Base-by-base conservation (phyloP, 2,329 filamentous ascomycete genomes). In the Eutypella sp. region DNA sequence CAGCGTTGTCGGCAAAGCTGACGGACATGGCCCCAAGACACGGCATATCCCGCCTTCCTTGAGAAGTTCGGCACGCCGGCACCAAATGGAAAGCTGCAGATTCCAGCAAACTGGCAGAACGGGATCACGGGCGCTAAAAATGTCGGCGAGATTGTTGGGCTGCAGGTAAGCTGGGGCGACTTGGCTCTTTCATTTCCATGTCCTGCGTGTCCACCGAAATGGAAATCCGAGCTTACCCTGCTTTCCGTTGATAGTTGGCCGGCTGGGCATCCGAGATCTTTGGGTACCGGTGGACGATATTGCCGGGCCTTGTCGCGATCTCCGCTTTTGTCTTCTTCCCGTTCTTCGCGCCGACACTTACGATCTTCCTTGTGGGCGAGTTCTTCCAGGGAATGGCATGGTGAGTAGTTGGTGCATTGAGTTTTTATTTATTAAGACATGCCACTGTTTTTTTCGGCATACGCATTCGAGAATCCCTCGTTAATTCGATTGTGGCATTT, bases 31-130 rank as follows among this genome's bases (percentile, higher is more conserved):
- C 29, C 20, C 10, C 40, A 64, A n/a, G 58, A 70, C 50, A 70
- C 69, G 40, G 69, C 65, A 4, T 72, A 68, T 45, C 66, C 58
- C 41, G 56, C 57, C 47, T 68, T 58, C 45, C 57, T 48, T 6
- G 57, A 55, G 50, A 61, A 45, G 41, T 72, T 67, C 47, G 67
- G 67, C 15, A 50, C 56, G 4, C 46, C 49, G 2, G 48, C 54
- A 10, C 50, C 54, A 1, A 57, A 69, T 42, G 67, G 64, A 8
- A 58, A 60, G 3, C 69, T 70, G 44, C 63, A 71, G 49, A 63
- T 76, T 39, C 59, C 67, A 5, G 67, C 69, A 2, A 58, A 65
- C 19, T 76, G 73, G 73, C 72, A 75, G 53, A 67, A 71, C n/a
- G 72, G 67, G 3, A 61, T 76, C 4, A 60, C 64, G 4, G 73